Conservation (phyloP, 176 grass and related monocot genomes). For the Pontederia paniculata region DNA sequence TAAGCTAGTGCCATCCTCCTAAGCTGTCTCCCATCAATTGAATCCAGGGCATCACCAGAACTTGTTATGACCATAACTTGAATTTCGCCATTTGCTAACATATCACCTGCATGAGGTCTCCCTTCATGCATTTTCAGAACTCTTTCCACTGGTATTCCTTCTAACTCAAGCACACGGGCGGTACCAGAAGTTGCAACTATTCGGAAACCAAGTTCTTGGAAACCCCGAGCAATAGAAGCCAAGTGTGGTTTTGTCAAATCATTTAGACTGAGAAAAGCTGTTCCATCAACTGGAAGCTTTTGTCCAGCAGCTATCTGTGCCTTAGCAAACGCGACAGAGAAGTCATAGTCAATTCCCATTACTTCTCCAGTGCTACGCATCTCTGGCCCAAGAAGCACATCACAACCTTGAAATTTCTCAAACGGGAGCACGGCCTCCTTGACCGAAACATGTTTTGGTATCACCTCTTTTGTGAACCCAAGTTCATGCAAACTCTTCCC, state of each 20-base stretch:
- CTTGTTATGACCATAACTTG: slow-evolving; percentile 97
- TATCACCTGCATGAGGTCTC: slow-evolving; percentile 75
- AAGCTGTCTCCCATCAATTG: slow-evolving; percentile 71
- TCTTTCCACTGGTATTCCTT: slow-evolving; percentile 62
- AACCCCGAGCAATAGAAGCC: slow-evolving; percentile 54
- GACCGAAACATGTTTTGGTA: slow-evolving; percentile 83
- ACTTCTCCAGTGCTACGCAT: slow-evolving; percentile 94
- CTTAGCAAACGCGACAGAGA: slow-evolving; percentile 73
- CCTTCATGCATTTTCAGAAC: slow-evolving; percentile 97
- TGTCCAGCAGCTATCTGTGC: slow-evolving; percentile 98
- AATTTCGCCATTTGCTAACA: slow-evolving; percentile 85
- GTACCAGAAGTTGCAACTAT: slow-evolving; percentile 89
- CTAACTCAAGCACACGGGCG: slow-evolving; percentile 70
- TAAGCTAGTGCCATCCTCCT: slow-evolving; percentile 75
- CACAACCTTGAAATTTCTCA: slow-evolving; percentile 91
- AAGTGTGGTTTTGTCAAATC: slow-evolving; percentile 84
- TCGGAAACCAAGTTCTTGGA: slow-evolving; percentile 66
- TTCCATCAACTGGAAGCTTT: slow-evolving; percentile 57
- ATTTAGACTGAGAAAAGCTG: slow-evolving; percentile 86
- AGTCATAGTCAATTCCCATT: slow-evolving; percentile 80
- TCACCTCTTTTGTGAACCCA: slow-evolving; percentile 65
- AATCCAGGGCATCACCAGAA: slow-evolving; percentile 73
- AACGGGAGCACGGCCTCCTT: slow-evolving; percentile 89
- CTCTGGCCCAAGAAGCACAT: slow-evolving; percentile 83
- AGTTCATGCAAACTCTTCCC: slow-evolving; percentile 52